Base-by-base conservation (phyloP, 2,329 filamentous ascomycete species). In the Botrytis fragariae region DNA sequence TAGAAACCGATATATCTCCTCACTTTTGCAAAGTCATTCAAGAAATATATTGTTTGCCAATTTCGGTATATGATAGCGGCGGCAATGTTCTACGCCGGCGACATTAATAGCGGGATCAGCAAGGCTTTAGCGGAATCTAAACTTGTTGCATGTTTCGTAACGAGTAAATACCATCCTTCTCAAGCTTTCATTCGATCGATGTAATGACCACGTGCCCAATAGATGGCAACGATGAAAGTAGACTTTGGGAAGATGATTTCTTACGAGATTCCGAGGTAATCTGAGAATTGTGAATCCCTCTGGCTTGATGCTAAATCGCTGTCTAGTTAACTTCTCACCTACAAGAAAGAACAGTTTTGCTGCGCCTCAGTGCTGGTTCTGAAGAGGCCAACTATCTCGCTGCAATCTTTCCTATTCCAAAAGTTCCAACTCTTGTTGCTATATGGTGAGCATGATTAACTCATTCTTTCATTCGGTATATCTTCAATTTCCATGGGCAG, bases 81-180 rank as follows among this genome's bases (percentile, higher is more conserved):
- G 32, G 29, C 64, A 60, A 95, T 97, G 91, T 98, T 97, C 83
- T 95, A 94, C 81, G 80, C 90, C 74, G 95, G 94, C 29, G 90
- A 89, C 74, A 83, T 98, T 32, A 92, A 97, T 79, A 91, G 92
- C 79, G 95, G 93, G 74, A 97, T 98, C 78, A 86, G 88, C 45
- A 85, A 88, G 32, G 94, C 95, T 20, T 86, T 98, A 10, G 87
- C 89, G 74, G 86, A 95, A 81, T 85, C 89, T 74, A 97, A 95
- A 82, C 86, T 92, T 29, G 92, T 98, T 0, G 88, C 93, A 44
- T 97, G 94, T 83, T 97, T 98, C 82, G 91, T 97, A 45, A 89
- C 90, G 79, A 91, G 93, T 94, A 74, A 44, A 59, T 73, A 57
- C n/a, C 35, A 29, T 48, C 60, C 29, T 25, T 39, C 51, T 54